Conservation (phyloP, 495 filamentous ascomycete species). For the Hypoxylon perforatum region DNA sequence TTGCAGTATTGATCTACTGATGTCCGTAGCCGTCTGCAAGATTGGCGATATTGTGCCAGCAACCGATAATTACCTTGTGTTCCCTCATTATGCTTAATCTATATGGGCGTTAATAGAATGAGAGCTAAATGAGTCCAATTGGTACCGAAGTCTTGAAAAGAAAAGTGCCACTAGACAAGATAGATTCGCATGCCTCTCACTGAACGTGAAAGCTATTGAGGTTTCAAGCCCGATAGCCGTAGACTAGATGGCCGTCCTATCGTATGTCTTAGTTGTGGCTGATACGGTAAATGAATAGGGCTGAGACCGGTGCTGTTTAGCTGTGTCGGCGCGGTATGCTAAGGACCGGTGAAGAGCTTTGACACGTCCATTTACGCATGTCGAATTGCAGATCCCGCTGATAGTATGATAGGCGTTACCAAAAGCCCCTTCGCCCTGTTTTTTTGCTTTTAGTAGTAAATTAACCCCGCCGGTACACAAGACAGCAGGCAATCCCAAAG, state of each 20-base stretch:
- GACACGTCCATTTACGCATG: conserved; percentile 14
- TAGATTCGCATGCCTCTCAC: neutral
- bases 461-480: too few species aligned
- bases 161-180: neutral
- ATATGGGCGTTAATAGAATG: neutral
- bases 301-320: neutral
- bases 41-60: conserved; percentile 44
- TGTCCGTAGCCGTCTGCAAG: conserved; percentile 41
- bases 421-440: too few species aligned
- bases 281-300: conserved; percentile 3
- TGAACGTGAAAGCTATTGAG: neutral
- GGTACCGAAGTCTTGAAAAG: neutral
- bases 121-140: neutral
- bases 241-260: neutral
- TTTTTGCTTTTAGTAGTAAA: too few species aligned
- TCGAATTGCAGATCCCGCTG: too few species aligned
- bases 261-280: conserved; percentile 5
- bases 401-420: too few species aligned
- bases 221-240: conserved; percentile 9
- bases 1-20: conserved; percentile 12
- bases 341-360: conserved; percentile 4
- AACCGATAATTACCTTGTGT: conserved; percentile 19
- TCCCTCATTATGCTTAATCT: conserved; percentile 13
- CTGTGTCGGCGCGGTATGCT: neutral
- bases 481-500: too few species aligned